phyloP scores from a whole-genome alignment of 768 basidiomycete genomes.

The Tylopilus intermedius region DNA sequence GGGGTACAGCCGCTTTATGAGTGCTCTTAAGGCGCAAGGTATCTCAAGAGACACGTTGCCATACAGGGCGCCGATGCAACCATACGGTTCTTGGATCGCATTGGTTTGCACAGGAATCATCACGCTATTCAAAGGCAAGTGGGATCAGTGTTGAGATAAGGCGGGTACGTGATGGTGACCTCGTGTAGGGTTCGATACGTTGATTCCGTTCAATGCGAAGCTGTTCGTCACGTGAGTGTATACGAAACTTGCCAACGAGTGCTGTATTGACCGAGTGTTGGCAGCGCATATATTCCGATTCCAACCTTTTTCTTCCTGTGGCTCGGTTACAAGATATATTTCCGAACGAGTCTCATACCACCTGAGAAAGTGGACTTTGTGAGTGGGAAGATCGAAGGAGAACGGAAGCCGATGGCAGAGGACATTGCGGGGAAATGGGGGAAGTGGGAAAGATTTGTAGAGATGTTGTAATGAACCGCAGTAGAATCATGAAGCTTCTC shows the following conservation, averaged over 20 bases:
- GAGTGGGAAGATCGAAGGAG: conserved; percentile 46
- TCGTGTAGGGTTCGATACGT: not conserved
- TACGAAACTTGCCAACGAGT: too few species aligned
- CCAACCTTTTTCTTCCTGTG: conserved; percentile 23
- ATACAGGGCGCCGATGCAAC: conserved; percentile 29
- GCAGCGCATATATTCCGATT: conserved; percentile 29
- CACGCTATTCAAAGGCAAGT: conserved; percentile 30
- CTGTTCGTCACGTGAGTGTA: conserved; percentile 39
- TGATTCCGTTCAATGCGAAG: not conserved
- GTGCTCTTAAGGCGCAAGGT: conserved; percentile 42
- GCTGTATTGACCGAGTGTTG: too few species aligned
- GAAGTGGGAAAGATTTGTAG: not conserved
- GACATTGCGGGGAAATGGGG: conserved; percentile 12
- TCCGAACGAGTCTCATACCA: conserved; percentile 9
- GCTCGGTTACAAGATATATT: conserved; percentile 34
- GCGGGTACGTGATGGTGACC: not conserved
- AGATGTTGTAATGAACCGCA: not conserved
- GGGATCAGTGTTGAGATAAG: not conserved
- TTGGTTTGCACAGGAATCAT: conserved; percentile 49
- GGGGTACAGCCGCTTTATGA: conserved; percentile 1
- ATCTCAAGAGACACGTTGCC: conserved; percentile 41
- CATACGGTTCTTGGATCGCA: conserved; percentile 60
- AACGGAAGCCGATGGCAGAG: conserved; percentile 40
- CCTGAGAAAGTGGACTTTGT: conserved; percentile 12
- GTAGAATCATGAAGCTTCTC: not conserved